phyloP scores from a whole-genome alignment of 352 stramenopile species.

The Pythium phragmiticola region DNA sequence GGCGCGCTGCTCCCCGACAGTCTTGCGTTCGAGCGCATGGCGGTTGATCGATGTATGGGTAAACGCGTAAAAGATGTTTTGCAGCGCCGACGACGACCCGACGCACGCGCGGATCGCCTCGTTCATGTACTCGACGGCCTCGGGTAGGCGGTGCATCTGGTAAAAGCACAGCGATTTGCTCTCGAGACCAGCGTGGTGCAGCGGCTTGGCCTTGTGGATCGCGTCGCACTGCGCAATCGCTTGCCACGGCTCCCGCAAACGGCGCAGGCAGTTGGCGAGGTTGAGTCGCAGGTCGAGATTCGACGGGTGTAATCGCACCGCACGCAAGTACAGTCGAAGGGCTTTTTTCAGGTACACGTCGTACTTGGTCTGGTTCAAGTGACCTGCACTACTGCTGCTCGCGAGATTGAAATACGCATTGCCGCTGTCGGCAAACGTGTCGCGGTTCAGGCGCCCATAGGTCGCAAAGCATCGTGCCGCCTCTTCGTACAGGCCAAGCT shows the following conservation, averaged over 20 bases:
- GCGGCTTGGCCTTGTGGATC: conserved; percentile 39
- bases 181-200: conserved; percentile 54
- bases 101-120: conserved; percentile 56
- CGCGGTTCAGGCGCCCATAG: conserved; percentile 54
- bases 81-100: conserved; percentile 48
- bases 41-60: conserved; percentile 44
- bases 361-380: conserved; percentile 43
- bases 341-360: conserved; percentile 44
- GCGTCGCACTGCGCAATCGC: conserved; percentile 57
- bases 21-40: conserved; percentile 59
- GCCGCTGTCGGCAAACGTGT: conserved; percentile 71
- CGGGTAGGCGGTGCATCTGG: conserved; percentile 37
- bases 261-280: conserved; percentile 63
- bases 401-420: conserved; percentile 79
- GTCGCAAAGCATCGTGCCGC: conserved; percentile 60
- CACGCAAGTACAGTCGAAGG: conserved; percentile 68
- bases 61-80: conserved; percentile 72
- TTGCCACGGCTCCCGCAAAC: conserved; percentile 35
- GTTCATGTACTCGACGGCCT: conserved; percentile 62
- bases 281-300: conserved; percentile 66
- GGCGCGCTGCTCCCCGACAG: conserved; percentile 21
- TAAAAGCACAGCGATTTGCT: conserved; percentile 62
- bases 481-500: conserved; percentile 68
- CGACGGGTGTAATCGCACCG: conserved; percentile 54
- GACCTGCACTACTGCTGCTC: conserved; percentile 22